Evolutionary conservation across 2,329 filamentous ascomycete genomes (phyloP).

Genomic region (Gliomastix tumulicola): DNA sequence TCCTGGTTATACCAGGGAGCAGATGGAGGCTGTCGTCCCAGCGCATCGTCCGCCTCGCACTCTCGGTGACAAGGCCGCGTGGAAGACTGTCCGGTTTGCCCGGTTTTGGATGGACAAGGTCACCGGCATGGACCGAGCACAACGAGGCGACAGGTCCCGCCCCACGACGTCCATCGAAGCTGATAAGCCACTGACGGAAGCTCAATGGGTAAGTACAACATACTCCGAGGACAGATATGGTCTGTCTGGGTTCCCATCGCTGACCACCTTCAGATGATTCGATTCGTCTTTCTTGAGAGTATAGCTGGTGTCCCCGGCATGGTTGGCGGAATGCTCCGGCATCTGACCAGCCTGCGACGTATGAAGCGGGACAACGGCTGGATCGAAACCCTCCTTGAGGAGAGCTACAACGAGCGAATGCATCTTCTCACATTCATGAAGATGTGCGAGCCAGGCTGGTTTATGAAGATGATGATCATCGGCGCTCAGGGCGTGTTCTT

Average conservation of each 20-base stretch:
- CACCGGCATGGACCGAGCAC: conserved; percentile 67
- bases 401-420: conserved; percentile 92
- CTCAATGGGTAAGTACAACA: conserved; percentile 62
- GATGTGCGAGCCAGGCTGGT: conserved; percentile 66
- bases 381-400: conserved; percentile 89
- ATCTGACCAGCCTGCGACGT: conserved; percentile 74
- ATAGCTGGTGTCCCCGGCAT: conserved; percentile 95
- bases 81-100: conserved; percentile 67
- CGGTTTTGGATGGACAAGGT: conserved; percentile 75
- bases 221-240: too few relatives aligned
- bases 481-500: conserved; percentile 95
- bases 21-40: conserved; percentile 69
- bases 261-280: too few relatives aligned
- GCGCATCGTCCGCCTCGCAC: conserved; percentile 70
- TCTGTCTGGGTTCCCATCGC: too few relatives aligned
- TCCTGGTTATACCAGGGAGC: conserved; percentile 66
- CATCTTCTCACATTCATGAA: conserved; percentile 89
- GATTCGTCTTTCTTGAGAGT: conserved; percentile 90
- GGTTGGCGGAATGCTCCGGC: conserved; percentile 91
- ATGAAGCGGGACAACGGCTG: conserved; percentile 93
- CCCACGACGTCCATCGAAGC: conserved; percentile 48
- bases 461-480: conserved; percentile 89
- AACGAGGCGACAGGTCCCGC: conserved; percentile 54
- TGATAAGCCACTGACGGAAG: conserved; percentile 63
- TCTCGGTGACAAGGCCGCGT: conserved; percentile 71